Conservation (phyloP, 148 eudicot species). For the Dysphania ambrosioides region DNA sequence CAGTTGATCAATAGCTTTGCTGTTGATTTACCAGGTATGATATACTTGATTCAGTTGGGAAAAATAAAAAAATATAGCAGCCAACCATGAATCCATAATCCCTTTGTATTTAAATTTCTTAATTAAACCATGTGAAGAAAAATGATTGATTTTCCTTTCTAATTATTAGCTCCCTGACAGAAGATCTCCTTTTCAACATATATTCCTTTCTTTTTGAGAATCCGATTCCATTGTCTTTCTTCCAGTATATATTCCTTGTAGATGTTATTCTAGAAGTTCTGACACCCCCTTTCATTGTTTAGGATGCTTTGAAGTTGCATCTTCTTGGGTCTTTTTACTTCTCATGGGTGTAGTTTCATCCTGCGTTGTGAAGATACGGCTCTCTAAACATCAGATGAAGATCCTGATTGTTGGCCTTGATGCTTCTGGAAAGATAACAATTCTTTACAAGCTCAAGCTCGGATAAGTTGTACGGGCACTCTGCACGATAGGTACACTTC, state of each 20-base stretch:
- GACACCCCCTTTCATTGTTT: constrained; percentile 8
- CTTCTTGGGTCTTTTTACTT: constrained; percentile 8
- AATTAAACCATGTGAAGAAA: constrained; percentile 10
- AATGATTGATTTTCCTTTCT: not conserved
- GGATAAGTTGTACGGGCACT: constrained; percentile 42
- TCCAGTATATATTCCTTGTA: constrained; percentile 23
- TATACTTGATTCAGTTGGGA: not conserved
- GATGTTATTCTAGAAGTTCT: constrained; percentile 14
- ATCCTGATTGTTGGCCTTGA: constrained; percentile 60
- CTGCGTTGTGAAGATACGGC: constrained; percentile 34
- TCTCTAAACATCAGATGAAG: constrained; percentile 37
- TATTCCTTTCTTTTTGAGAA: constrained; percentile 34
- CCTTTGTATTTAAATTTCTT: not conserved
- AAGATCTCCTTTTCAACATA: constrained; percentile 1
- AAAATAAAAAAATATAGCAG: not conserved
- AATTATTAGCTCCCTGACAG: not conserved
- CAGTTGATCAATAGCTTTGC: constrained; percentile 7
- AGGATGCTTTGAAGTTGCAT: not conserved
- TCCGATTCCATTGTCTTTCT: constrained; percentile 33
- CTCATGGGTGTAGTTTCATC: constrained; percentile 42
- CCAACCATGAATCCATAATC: not conserved
- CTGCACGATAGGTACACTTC: constrained; percentile 49
- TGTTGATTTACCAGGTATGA: not conserved
- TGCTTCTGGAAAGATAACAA: constrained; percentile 55
- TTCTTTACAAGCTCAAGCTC: constrained; percentile 53